phyloP scores from a whole-genome alignment of 2,329 filamentous ascomycete genomes.

The Penicillium sp. region DNA sequence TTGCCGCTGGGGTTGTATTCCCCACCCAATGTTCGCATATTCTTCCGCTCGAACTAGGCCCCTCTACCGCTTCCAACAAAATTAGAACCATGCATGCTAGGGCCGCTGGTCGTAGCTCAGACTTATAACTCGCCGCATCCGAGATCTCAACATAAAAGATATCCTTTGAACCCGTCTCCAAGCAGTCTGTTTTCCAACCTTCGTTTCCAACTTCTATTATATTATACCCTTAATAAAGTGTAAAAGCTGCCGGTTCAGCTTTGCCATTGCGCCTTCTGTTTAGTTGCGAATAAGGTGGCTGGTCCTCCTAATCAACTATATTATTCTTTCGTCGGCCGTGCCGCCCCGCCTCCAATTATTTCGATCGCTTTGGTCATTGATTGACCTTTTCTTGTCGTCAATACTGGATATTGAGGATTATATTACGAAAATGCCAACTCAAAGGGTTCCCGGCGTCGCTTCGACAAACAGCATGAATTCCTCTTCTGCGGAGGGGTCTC shows the following conservation, averaged over 20 bases:
- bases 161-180: conserved; percentile 4
- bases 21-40: conserved; percentile 9
- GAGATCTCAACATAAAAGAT: conserved; percentile 12
- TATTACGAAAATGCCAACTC: conserved; percentile 5
- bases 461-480: background rate
- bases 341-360: conserved; percentile 1
- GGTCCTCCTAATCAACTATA: conserved; percentile 11
- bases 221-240: conserved; percentile 25
- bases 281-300: conserved; percentile 11
- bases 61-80: conserved; percentile 12
- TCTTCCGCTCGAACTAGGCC: conserved; percentile 6
- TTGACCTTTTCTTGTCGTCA: background rate
- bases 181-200: conserved; percentile 12
- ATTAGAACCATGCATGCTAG: conserved; percentile 18
- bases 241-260: conserved; percentile 38
- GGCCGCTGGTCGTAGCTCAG: conserved; percentile 6
- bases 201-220: conserved; percentile 20
- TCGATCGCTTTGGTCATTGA: conserved; percentile 1
- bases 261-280: conserved; percentile 24
- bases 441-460: background rate
- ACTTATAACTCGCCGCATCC: conserved; percentile 14
- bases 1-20: conserved; percentile 6
- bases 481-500: background rate
- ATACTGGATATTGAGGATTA: conserved; percentile 6
- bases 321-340: conserved; percentile 9